Evolutionary conservation across 1,284 basidiomycete genomes (phyloP).

Genomic region (Volvariella surrecta): DNA sequence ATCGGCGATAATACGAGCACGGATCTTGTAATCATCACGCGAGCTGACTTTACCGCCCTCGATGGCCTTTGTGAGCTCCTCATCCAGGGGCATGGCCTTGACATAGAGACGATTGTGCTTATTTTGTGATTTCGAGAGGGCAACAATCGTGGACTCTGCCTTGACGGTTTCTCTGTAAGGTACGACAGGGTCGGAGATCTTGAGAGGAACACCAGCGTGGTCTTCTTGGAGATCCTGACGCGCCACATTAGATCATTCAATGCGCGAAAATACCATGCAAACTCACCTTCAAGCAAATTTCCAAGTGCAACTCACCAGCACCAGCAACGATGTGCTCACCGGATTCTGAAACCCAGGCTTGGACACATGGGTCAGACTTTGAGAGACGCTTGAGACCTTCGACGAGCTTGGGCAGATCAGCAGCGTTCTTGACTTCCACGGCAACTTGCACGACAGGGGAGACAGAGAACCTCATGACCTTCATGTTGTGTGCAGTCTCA

Average conservation of each 20-base stretch:
- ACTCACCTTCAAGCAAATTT: slow-evolving; percentile 94
- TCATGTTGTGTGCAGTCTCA: slow-evolving; percentile 99
- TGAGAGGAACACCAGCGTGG: slow-evolving; percentile 98
- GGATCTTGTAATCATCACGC: slow-evolving; percentile 97
- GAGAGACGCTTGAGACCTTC: slow-evolving; percentile 99
- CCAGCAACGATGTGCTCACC: slow-evolving; percentile 99
- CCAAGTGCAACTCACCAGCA: slow-evolving; percentile 98
- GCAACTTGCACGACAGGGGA: slow-evolving; percentile 99
- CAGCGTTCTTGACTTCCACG: slow-evolving; percentile 99
- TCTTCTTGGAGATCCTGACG: slow-evolving; percentile 98
- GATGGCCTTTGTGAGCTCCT: slow-evolving; percentile 92
- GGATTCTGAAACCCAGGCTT: slow-evolving; percentile 88
- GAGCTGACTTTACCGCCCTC: slow-evolving; percentile 82
- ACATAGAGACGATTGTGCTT: slow-evolving; percentile 99
- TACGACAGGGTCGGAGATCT: slow-evolving; percentile 98
- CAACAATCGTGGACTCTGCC: slow-evolving; percentile 92
- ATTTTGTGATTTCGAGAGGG: slow-evolving; percentile 99
- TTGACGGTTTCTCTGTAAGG: slow-evolving; percentile 98
- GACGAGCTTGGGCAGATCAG: slow-evolving; percentile 98
- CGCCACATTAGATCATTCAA: no score
- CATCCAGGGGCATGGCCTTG: slow-evolving; percentile 89
- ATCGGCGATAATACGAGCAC: slow-evolving; percentile 94
- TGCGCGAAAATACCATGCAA: no score
- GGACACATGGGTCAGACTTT: slow-evolving; percentile 99
- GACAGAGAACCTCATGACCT: slow-evolving; percentile 99